These are phyloP conservation scores for Cytidiella melzeri DNA, from an alignment of 768 basidiomycete genomes.

Conservation along the genomic window DNA sequence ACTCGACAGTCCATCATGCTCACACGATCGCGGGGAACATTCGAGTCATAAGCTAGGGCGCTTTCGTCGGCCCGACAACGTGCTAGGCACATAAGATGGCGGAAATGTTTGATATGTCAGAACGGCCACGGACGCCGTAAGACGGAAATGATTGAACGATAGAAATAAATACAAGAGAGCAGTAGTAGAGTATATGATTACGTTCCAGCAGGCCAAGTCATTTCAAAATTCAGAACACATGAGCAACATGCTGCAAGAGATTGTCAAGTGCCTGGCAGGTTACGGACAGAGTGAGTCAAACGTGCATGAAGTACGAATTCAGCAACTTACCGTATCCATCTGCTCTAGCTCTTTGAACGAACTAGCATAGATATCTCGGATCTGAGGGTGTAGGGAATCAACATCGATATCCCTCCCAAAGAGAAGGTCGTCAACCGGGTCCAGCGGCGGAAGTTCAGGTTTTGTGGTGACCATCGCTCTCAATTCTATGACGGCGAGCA, in stretches of 20 bases:
- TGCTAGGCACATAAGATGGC: too few relatives aligned
- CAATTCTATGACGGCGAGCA: slow-evolving; percentile 85
- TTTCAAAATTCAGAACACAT: slow-evolving; percentile 11
- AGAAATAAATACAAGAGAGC: slow-evolving; percentile 1
- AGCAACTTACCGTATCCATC: slow-evolving; percentile 60
- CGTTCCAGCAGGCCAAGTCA: slow-evolving; percentile 8
- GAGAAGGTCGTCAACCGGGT: slow-evolving; percentile 66
- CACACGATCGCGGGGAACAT: too few relatives aligned
- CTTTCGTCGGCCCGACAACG: too few relatives aligned
- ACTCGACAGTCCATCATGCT: too few relatives aligned
- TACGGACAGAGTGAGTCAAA: background rate
- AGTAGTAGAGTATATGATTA: slow-evolving; percentile 2
- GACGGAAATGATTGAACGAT: too few relatives aligned
- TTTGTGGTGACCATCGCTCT: slow-evolving; percentile 37
- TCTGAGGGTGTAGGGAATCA: slow-evolving; percentile 60
- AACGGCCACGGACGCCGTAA: too few relatives aligned
- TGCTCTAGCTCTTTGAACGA: slow-evolving; percentile 73
- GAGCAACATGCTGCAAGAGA: slow-evolving; percentile 20
- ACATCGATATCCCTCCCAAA: slow-evolving; percentile 63
- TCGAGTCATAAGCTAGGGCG: too few relatives aligned
- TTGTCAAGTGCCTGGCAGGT: slow-evolving; percentile 22
- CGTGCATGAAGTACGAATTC: background rate
- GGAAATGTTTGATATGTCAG: too few relatives aligned
- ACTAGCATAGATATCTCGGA: slow-evolving; percentile 64
- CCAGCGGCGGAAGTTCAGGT: slow-evolving; percentile 33